Evolutionary conservation across 2,329 filamentous ascomycete species (phyloP).

Genomic region (Colletotrichum theobromicola): DNA sequence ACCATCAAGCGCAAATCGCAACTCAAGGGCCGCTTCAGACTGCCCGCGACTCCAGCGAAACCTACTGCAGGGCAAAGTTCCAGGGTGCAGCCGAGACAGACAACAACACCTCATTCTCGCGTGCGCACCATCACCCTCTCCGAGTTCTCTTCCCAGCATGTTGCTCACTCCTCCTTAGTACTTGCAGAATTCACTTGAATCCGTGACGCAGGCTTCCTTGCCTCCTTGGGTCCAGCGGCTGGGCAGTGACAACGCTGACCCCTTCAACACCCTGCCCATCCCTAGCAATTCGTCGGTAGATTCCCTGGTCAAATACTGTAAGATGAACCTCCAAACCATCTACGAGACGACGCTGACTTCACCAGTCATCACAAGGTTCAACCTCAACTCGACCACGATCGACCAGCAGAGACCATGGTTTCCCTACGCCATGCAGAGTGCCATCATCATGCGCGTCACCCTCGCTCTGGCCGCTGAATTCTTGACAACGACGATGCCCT

Average conservation of each 20-base stretch:
- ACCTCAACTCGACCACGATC: conserved; percentile 14
- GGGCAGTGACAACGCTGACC: conserved; percentile 11
- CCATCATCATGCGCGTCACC: conserved; percentile 21
- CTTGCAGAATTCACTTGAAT: neutral
- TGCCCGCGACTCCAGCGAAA: neutral
- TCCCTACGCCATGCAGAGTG: conserved; percentile 23
- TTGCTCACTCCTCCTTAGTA: neutral
- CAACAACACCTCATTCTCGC: neutral
- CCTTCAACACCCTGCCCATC: conserved; percentile 22
- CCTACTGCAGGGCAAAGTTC: neutral
- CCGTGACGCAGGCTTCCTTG: neutral
- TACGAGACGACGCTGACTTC: neutral
- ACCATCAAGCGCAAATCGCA: conserved; percentile 1
- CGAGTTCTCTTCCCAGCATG: too few relatives aligned
- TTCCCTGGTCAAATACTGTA: conserved; percentile 21
- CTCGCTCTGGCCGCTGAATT: conserved; percentile 21
- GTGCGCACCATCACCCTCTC: neutral
- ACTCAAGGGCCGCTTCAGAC: conserved; percentile 20
- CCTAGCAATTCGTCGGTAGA: conserved; percentile 11
- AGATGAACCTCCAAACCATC: neutral
- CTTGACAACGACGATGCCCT: conserved; percentile 10
- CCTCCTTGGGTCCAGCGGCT: conserved; percentile 9
- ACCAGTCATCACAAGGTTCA: conserved; percentile 22
- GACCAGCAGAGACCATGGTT: conserved; percentile 23
- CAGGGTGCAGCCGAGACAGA: neutral